Evolutionary conservation across 1,139 yeast genomes (phyloP).

Genomic region (Diutina pseudorugosa): DNA sequence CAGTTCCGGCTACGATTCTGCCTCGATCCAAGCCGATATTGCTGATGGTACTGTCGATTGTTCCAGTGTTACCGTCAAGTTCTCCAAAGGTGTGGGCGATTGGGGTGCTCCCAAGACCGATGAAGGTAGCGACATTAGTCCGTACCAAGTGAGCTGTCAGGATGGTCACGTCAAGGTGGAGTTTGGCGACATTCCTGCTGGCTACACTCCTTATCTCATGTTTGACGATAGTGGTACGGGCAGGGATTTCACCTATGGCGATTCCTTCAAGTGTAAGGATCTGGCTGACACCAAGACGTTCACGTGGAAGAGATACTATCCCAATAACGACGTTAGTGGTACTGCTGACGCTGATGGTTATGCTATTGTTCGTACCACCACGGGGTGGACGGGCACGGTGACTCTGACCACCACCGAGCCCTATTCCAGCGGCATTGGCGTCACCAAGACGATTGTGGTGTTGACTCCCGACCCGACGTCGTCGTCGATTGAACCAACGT

Average conservation of each 20-base stretch:
- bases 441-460: neutral
- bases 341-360: neutral
- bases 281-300: neutral
- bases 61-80: neutral
- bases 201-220: neutral
- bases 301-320: neutral
- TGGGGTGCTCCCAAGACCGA: neutral
- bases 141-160: neutral
- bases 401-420: neutral
- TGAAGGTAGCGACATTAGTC: neutral
- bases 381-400: neutral
- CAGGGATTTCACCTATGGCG: neutral
- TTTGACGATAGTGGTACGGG: neutral
- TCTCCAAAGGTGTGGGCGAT: neutral
- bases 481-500: neutral
- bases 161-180: neutral
- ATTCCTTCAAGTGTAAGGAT: neutral
- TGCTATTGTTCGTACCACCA: neutral
- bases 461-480: neutral
- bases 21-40: neutral
- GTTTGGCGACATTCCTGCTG: neutral
- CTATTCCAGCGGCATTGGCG: neutral
- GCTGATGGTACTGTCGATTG: neutral
- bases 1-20: neutral
- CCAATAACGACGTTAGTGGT: neutral